Evolutionary conservation across 2,329 filamentous ascomycete genomes (phyloP).

Genomic region (Leptographium wingfieldii): DNA sequence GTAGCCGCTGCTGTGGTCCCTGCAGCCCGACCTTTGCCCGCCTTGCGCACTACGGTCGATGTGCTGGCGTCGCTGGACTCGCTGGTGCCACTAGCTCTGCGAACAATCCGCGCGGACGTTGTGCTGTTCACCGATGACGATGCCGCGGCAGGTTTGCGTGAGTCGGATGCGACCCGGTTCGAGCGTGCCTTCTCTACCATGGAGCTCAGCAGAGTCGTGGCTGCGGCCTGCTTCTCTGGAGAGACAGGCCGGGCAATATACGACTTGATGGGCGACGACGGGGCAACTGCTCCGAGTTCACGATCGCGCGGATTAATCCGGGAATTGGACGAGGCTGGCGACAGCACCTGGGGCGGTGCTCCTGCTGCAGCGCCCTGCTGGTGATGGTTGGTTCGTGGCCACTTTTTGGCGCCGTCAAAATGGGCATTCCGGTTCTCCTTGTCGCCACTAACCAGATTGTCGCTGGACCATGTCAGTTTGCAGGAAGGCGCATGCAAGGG

Average conservation of each 20-base stretch:
- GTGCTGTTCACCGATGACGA: constrained; percentile 23
- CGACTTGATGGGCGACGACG: constrained; percentile 42
- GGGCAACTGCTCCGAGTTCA: constrained; percentile 16
- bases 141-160: constrained; percentile 30
- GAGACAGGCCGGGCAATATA: constrained; percentile 47
- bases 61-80: constrained; percentile 52
- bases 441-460: constrained; percentile 50
- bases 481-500: not conserved
- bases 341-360: constrained; percentile 45
- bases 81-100: constrained; percentile 46
- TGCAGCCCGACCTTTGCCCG: constrained; percentile 10
- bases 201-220: constrained; percentile 35
- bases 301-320: constrained; percentile 46
- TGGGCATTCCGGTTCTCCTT: constrained; percentile 60
- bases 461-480: constrained; percentile 28
- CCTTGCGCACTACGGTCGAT: constrained; percentile 50
- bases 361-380: constrained; percentile 12
- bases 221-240: constrained; percentile 43
- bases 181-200: constrained; percentile 51
- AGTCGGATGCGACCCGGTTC: constrained; percentile 29
- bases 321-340: constrained; percentile 72
- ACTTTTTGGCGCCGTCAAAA: constrained; percentile 60
- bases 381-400: constrained; percentile 31
- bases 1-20: constrained; percentile 19
- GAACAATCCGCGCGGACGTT: constrained; percentile 29